Conservation (phyloP, 176 grass and related monocot species). For the Microstegium vimineum region DNA sequence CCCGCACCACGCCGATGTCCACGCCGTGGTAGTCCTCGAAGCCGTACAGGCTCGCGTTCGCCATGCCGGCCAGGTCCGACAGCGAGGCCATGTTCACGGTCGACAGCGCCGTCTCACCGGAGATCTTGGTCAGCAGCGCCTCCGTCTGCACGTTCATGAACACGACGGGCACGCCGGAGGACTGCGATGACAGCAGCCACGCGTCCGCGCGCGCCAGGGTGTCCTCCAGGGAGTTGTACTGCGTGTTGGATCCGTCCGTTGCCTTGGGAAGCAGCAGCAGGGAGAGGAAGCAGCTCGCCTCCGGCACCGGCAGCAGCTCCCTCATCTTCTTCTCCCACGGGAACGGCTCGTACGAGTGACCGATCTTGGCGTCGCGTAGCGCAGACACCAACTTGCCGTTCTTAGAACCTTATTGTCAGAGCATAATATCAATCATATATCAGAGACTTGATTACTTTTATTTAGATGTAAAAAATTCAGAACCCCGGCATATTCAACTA, state of each 20-base stretch:
- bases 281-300: constrained; percentile 61
- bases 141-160: constrained; percentile 77
- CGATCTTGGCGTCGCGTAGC: constrained; percentile 53
- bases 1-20: constrained; percentile 74
- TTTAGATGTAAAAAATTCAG: not conserved
- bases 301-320: constrained; percentile 48
- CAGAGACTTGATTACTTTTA: not conserved
- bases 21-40: constrained; percentile 98
- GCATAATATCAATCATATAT: not conserved
- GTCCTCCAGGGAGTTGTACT: constrained; percentile 77
- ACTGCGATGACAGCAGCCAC: constrained; percentile 62
- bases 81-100: constrained; percentile 73
- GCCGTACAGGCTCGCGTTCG: constrained; percentile 73
- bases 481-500: not conserved
- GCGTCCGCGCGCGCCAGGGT: constrained; percentile 77
- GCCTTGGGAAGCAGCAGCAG: constrained; percentile 75
- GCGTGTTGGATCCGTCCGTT: constrained; percentile 40
- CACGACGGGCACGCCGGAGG: constrained; percentile 55
- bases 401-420: constrained; percentile 37
- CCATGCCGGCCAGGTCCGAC: constrained; percentile 61
- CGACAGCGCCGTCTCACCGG: constrained; percentile 65
- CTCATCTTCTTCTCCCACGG: constrained; percentile 94
- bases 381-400: constrained; percentile 49
- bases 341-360: constrained; percentile 57
- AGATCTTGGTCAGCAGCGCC: constrained; percentile 90